Percentiles rank a stretch among this genome's conserved stretches.
These are phyloP conservation scores for Pleodorina starrii DNA, from an alignment of 139 green algal species.

Conservation along the genomic window DNA sequence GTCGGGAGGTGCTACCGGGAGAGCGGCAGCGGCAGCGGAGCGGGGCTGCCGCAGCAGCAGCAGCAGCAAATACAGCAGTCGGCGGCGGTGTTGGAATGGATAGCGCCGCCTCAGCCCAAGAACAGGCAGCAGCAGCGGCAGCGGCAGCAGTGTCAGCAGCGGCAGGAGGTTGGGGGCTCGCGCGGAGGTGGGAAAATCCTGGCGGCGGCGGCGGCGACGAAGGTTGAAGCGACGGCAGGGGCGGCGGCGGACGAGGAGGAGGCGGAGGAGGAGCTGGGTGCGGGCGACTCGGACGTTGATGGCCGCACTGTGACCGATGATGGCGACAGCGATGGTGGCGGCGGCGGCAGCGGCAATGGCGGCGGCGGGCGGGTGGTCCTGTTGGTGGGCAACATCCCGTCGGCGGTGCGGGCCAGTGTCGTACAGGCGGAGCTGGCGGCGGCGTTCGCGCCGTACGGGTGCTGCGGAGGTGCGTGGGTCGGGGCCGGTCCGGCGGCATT, in stretches of 20 bases:
- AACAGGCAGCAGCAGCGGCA: neutral
- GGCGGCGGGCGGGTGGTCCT: conserved; percentile 12
- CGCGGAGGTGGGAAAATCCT: too few relatives aligned
- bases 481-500: neutral
- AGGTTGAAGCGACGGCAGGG: neutral
- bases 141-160: neutral
- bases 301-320: too few relatives aligned
- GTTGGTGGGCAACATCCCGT: conserved; percentile 21
- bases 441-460: conserved; percentile 20
- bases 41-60: neutral
- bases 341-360: neutral
- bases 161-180: too few relatives aligned
- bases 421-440: conserved; percentile 7
- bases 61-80: neutral
- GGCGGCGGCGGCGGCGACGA: neutral
- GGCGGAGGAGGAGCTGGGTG: neutral
- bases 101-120: neutral
- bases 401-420: neutral
- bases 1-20: neutral
- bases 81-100: neutral
- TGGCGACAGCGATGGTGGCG: neutral
- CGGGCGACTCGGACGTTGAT: neutral
- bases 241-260: neutral
- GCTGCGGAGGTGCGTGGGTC: conserved; percentile 3
- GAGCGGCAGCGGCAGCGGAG: neutral